Conservation (phyloP, 306 rosid genomes). For the Heteromeles arbutifolia region DNA sequence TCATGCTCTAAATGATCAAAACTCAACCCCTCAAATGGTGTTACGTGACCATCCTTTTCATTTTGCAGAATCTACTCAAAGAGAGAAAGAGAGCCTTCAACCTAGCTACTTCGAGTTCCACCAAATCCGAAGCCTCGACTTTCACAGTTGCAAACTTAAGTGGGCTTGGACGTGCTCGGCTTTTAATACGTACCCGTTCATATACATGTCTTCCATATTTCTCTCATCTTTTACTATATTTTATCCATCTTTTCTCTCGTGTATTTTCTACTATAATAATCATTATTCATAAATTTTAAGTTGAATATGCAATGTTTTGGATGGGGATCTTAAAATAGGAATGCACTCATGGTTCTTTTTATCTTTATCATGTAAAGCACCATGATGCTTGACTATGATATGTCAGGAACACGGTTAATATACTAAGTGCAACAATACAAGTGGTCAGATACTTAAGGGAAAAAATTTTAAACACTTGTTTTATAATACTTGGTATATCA, state of each 20-base stretch:
- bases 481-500: too few species aligned
- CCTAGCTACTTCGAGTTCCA: not conserved
- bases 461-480: too few species aligned
- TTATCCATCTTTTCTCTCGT: not conserved
- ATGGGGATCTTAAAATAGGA: not conserved
- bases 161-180: not conserved
- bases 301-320: not conserved
- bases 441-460: too few species aligned
- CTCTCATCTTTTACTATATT: not conserved
- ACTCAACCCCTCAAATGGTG: not conserved
- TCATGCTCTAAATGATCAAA: not conserved
- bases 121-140: not conserved
- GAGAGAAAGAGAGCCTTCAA: not conserved
- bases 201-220: not conserved
- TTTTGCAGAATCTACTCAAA: too few species aligned
- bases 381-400: not conserved
- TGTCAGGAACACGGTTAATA: fast-evolving
- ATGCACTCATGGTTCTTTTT: not conserved
- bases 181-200: not conserved
- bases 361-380: not conserved
- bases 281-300: too few species aligned
- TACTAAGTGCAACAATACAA: too few species aligned
- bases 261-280: not conserved
- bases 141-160: not conserved
- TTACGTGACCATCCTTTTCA: not conserved